Evolutionary conservation across 371 early-diverging fungal species (phyloP).

Genomic region (Syncephalastrum monosporum): DNA sequence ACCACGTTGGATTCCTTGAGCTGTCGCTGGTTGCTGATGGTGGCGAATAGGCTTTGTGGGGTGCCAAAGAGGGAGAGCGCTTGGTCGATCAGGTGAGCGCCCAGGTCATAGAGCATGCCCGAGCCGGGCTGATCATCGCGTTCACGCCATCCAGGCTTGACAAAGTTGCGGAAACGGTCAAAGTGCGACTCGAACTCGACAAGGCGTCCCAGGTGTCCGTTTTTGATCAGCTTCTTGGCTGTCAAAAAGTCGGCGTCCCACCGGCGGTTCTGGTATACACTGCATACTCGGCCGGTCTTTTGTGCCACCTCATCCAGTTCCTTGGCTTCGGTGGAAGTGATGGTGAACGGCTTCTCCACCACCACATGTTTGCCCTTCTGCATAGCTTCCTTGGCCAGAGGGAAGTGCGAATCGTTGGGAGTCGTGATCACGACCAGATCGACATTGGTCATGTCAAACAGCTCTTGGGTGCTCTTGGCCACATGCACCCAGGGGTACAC

Average conservation of each 20-base stretch:
- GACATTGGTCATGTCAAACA: constrained; percentile 51
- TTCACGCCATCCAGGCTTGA: constrained; percentile 79
- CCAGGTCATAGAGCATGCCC: constrained; percentile 76
- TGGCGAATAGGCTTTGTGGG: constrained; percentile 63
- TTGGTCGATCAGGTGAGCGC: constrained; percentile 80
- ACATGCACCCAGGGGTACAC: constrained; percentile 57
- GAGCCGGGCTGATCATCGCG: constrained; percentile 59
- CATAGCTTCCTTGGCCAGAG: constrained; percentile 60
- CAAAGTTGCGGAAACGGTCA: constrained; percentile 72
- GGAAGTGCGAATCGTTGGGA: constrained; percentile 69
- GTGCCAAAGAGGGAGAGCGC: constrained; percentile 68
- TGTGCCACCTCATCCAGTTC: constrained; percentile 57
- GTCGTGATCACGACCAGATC: constrained; percentile 76
- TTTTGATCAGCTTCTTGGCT: constrained; percentile 56
- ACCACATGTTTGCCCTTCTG: constrained; percentile 70
- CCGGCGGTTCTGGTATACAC: constrained; percentile 78
- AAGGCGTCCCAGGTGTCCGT: constrained; percentile 59
- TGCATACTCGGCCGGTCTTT: constrained; percentile 57
- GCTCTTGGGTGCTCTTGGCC: constrained; percentile 51
- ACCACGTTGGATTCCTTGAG: constrained; percentile 53
- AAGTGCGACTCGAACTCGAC: constrained; percentile 75
- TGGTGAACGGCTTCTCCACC: constrained; percentile 80
- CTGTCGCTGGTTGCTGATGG: constrained; percentile 69
- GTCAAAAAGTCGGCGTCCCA: constrained; percentile 86
- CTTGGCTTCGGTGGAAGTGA: constrained; percentile 60